phyloP scores from a whole-genome alignment of 495 filamentous ascomycete genomes.

The Aspergillus diversus region DNA sequence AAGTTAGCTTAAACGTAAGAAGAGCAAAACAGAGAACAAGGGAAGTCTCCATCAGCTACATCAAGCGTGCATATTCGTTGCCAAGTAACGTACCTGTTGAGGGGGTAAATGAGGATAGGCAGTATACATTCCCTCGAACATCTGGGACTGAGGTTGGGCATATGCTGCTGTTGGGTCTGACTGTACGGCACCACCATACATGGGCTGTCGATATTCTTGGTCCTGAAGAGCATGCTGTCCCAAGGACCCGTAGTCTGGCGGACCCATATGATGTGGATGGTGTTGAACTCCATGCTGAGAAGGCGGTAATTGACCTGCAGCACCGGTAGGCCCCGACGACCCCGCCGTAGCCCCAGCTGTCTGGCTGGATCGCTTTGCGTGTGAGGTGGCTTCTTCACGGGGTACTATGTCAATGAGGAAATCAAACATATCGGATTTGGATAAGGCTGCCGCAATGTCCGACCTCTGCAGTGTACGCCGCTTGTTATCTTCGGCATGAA shows the following conservation, averaged over 20 bases:
- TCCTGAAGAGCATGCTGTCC: constrained; percentile 69
- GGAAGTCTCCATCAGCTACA: too few relatives aligned
- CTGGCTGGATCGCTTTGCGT: constrained; percentile 75
- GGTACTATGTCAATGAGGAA: constrained; percentile 99
- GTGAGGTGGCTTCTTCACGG: constrained; percentile 84
- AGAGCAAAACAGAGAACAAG: too few relatives aligned
- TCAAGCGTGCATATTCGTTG: too few relatives aligned
- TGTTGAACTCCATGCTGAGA: constrained; percentile 62
- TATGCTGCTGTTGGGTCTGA: constrained; percentile 69
- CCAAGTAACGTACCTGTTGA: constrained; percentile 69
- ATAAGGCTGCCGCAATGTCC: constrained; percentile 92
- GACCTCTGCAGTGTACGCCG: constrained; percentile 91
- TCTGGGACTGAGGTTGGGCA: constrained; percentile 72
- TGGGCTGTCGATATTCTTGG: constrained; percentile 78
- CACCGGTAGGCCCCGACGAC: constrained; percentile 41
- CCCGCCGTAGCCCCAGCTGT: constrained; percentile 56
- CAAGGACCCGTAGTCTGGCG: constrained; percentile 66
- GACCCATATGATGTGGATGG: constrained; percentile 66
- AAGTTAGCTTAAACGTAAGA: too few relatives aligned
- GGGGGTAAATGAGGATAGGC: constrained; percentile 77
- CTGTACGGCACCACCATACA: constrained; percentile 80
- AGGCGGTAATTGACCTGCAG: constrained; percentile 60
- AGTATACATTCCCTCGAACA: constrained; percentile 87
- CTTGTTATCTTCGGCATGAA: constrained; percentile 99
- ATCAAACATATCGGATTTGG: constrained; percentile 99